Conservation (phyloP, 2,329 filamentous ascomycete species). For the Alternaria viburni region DNA sequence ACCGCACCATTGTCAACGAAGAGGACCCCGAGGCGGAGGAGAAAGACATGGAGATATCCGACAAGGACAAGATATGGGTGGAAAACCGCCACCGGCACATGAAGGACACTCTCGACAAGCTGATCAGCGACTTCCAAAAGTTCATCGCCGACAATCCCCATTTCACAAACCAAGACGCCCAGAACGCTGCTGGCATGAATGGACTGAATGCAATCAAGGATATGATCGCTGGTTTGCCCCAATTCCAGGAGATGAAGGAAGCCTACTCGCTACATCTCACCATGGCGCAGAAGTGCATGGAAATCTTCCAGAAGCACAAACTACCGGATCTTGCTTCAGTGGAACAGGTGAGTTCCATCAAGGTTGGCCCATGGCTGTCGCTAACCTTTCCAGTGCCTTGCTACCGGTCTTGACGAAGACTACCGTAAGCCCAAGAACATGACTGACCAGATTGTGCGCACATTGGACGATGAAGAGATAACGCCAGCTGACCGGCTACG, state of each 20-base stretch:
- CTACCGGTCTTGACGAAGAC: constrained; percentile 92
- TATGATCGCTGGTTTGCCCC: constrained; percentile 92
- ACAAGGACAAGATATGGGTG: constrained; percentile 94
- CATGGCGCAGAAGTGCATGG: constrained; percentile 98
- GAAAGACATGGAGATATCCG: constrained; percentile 89
- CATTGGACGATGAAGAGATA: constrained; percentile 85
- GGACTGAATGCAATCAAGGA: constrained; percentile 92
- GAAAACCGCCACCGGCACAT: constrained; percentile 94
- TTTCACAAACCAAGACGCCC: constrained; percentile 76
- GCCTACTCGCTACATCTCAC: constrained; percentile 91
- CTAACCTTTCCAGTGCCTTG: constrained; percentile 64
- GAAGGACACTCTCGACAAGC: constrained; percentile 94
- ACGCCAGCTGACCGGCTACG: constrained; percentile 77
- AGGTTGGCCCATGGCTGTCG: neutral
- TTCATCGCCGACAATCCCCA: constrained; percentile 92
- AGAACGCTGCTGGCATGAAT: constrained; percentile 76
- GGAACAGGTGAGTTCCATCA: constrained; percentile 68
- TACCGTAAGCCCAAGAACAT: constrained; percentile 89
- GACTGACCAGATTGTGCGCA: constrained; percentile 80
- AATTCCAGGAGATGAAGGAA: constrained; percentile 95
- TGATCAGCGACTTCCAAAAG: constrained; percentile 90
- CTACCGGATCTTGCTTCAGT: constrained; percentile 84
- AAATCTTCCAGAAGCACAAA: constrained; percentile 83
- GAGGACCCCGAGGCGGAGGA: constrained; percentile 73
- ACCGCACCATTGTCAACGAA: constrained; percentile 79